Evolutionary conservation across 1,139 yeast genomes (phyloP).

Genomic region (Candida glucosophila): DNA sequence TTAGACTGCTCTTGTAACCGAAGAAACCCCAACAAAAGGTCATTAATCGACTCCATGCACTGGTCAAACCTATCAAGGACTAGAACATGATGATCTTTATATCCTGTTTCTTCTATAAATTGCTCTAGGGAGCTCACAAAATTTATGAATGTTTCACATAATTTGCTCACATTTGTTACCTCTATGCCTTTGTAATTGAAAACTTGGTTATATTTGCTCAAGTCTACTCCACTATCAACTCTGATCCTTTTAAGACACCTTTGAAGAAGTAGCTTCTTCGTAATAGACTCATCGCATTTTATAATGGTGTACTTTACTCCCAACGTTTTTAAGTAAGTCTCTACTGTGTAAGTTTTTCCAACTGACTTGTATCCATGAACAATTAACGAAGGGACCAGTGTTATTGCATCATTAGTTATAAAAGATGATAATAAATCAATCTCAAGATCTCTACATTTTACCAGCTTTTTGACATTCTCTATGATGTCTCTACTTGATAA

Average conservation of each 20-base stretch:
- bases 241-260: conserved; percentile 23
- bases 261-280: conserved; percentile 30
- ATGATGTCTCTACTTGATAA: conserved; percentile 1
- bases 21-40: conserved; percentile 37
- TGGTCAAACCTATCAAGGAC: conserved; percentile 55
- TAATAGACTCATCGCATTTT: conserved; percentile 32
- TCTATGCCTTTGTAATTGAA: conserved; percentile 13
- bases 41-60: conserved; percentile 40
- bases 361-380: conserved; percentile 35
- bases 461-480: conserved; percentile 4
- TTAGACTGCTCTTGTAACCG: conserved; percentile 36
- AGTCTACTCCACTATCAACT: conserved; percentile 18
- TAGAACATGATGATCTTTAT: conserved; percentile 37
- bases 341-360: conserved; percentile 30
- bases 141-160: conserved; percentile 40
- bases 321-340: conserved; percentile 15
- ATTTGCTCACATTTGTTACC: conserved; percentile 10
- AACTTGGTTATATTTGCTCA: conserved; percentile 6
- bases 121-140: conserved; percentile 34
- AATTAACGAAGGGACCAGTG: conserved; percentile 21
- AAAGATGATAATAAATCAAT: conserved; percentile 21
- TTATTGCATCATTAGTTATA: conserved; percentile 12
- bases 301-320: conserved; percentile 19
- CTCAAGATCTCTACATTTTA: conserved; percentile 17
- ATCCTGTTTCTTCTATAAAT: conserved; percentile 23